Evolutionary conservation across 2,329 filamentous ascomycete genomes (phyloP), one percentile per base, ranked within the genome.

Genomic region (Raffaelea deltoideospora): DNA sequence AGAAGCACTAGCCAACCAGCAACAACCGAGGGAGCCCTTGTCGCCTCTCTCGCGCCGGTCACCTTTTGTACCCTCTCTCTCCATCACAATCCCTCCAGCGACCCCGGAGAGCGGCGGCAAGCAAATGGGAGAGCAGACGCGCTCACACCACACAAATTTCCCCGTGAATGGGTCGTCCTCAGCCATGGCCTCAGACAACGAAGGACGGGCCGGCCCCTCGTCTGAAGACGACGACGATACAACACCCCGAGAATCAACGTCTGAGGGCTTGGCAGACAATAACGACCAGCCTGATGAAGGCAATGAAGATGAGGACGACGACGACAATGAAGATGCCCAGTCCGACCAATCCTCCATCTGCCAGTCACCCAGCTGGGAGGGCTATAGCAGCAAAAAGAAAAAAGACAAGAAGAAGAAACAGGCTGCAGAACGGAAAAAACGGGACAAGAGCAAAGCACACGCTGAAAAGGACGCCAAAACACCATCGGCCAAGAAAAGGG

Each of bases 291-390:
- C 8, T 15, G 1, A 10, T 14, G 30, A 33, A 10, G 6, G 5
- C 21, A 6, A 24, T 15, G 11, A 6, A 7, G 13, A 11, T 24
- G 49, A 53, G 24, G 41, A 51, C 37, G 41, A 42, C 10, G 37
- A 46, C 26, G 35, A 41, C 15, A 35, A 43, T 14, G 39, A 40
- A 2, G 29, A 33, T 1, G 45, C 51, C 21, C 52, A 53, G 42
- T 63, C 60, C 3, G 62, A 63, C 34, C 53, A 61, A 33, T 64
- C 61, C 4, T 66, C 63, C 0, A 69, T 75, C 37, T 77, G 72
- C 42, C 68, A 73, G 38, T 76, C 72, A 2, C 72, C 72, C 2
- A 73, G 64, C 38, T 76, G 72, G 72, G 70, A 74, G 43, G 64
- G 67, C 18, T 69, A 69, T 45, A 60, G 61, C 3, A 61, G 64